These are phyloP conservation scores for Glebionis coronaria DNA, from an alignment of 129 eudicot species.

Conservation along the genomic window DNA sequence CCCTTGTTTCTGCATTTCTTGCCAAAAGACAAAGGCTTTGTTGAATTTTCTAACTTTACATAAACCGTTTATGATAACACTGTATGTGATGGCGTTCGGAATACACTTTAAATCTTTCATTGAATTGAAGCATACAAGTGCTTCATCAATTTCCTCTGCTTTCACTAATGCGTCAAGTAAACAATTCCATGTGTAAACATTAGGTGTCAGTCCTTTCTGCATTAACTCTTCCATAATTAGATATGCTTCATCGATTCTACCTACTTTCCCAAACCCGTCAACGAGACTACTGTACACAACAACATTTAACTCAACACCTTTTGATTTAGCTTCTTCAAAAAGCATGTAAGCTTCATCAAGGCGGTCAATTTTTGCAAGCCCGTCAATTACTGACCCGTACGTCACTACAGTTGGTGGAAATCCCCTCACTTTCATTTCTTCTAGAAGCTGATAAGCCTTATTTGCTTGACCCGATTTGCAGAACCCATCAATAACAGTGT, in stretches of 20 bases:
- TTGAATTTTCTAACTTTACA: conserved; percentile 81
- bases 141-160: conserved; percentile 93
- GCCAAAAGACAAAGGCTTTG: conserved; percentile 94
- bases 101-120: conserved; percentile 72
- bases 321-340: conserved; percentile 93
- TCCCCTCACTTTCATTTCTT: conserved; percentile 89
- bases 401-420: conserved; percentile 73
- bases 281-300: conserved; percentile 77
- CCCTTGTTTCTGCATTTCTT: conserved; percentile 92
- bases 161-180: conserved; percentile 84
- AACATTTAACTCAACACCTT: conserved; percentile 60
- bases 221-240: conserved; percentile 87
- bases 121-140: conserved; percentile 88
- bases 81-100: conserved; percentile 62
- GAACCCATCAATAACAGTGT: conserved; percentile 83
- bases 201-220: conserved; percentile 75
- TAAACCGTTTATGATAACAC: conserved; percentile 79
- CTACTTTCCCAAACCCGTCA: conserved; percentile 96
- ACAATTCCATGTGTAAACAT: conserved; percentile 90
- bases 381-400: conserved; percentile 90
- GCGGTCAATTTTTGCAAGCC: conserved; percentile 89
- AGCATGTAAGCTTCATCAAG: conserved; percentile 98
- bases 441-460: conserved; percentile 87
- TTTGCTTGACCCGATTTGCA: conserved; percentile 87
- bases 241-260: conserved; percentile 94